Conservation (phyloP, 2,329 filamentous ascomycete genomes). For the Phialocephala sp. region DNA sequence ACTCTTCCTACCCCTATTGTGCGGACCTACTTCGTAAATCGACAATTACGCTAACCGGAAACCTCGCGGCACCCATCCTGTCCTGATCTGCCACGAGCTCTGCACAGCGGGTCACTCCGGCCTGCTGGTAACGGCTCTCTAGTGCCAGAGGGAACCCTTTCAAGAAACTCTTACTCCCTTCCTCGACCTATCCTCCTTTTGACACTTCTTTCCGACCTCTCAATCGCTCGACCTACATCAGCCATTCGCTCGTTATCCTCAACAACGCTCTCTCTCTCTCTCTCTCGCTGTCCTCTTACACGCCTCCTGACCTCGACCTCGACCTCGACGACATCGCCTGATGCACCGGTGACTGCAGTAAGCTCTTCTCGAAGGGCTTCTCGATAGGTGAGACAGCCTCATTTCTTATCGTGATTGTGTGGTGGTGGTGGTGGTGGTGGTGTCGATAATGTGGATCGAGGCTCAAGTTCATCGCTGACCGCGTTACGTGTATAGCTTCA, state of each 20-base stretch:
- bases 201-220: conserved; percentile 15
- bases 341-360: conserved; percentile 41
- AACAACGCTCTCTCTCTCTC: conserved; percentile 7
- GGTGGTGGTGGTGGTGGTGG: background rate
- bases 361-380: conserved; percentile 43
- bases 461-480: conserved; percentile 24
- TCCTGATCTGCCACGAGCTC: conserved; percentile 39
- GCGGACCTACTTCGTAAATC: conserved; percentile 7
- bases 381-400: conserved; percentile 32
- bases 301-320: conserved; percentile 3
- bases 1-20: conserved; percentile 21
- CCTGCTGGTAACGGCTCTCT: conserved; percentile 37
- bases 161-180: conserved; percentile 31
- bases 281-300: conserved; percentile 19
- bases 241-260: conserved; percentile 29
- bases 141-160: conserved; percentile 27
- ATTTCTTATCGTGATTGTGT: conserved; percentile 1
- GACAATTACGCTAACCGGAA: conserved; percentile 31
- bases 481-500: conserved; percentile 24
- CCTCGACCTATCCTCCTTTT: conserved; percentile 24
- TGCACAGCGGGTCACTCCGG: conserved; percentile 34
- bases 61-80: conserved; percentile 32
- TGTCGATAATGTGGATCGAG: conserved; percentile 6
- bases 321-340: conserved; percentile 33
- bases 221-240: conserved; percentile 23